Evolutionary conservation across 345 rosid species (phyloP).

Genomic region (Odontarrhena argentea): DNA sequence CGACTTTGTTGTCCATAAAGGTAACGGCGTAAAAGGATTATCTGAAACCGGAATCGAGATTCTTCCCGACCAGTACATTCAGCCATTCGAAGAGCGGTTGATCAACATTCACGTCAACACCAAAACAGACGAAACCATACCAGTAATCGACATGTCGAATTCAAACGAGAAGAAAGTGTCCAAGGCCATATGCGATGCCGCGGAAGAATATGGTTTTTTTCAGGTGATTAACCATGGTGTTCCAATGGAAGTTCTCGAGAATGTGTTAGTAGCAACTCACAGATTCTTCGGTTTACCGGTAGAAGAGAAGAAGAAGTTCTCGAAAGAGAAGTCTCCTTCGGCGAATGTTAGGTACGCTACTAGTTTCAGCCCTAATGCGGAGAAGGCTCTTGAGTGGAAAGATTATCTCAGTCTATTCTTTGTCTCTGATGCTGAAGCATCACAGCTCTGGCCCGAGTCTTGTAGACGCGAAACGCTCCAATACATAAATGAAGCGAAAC

Average conservation of each 20-base stretch:
- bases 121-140: constrained; percentile 26
- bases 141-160: constrained; percentile 45
- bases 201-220: constrained; percentile 47
- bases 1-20: constrained; percentile 42
- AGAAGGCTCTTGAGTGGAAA: constrained; percentile 50
- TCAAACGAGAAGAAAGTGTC: constrained; percentile 34
- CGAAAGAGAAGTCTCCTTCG: constrained; percentile 31
- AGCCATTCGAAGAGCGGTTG: constrained; percentile 40
- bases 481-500: constrained; percentile 39
- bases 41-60: constrained; percentile 39
- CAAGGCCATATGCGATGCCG: constrained; percentile 45
- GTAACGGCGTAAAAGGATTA: constrained; percentile 45
- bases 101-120: constrained; percentile 14
- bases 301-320: constrained; percentile 37
- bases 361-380: constrained; percentile 42
- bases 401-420: constrained; percentile 48
- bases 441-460: constrained; percentile 43
- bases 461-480: constrained; percentile 44
- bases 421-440: constrained; percentile 42
- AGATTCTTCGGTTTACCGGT: constrained; percentile 41
- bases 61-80: constrained; percentile 42
- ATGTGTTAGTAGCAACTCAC: constrained; percentile 37
- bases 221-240: constrained; percentile 48
- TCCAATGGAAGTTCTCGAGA: constrained; percentile 34
- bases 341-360: constrained; percentile 35